Percentiles rank a stretch among this genome's conserved stretches.
Evolutionary conservation across 1,139 yeast species (phyloP).

Genomic region (Pichia sp.): DNA sequence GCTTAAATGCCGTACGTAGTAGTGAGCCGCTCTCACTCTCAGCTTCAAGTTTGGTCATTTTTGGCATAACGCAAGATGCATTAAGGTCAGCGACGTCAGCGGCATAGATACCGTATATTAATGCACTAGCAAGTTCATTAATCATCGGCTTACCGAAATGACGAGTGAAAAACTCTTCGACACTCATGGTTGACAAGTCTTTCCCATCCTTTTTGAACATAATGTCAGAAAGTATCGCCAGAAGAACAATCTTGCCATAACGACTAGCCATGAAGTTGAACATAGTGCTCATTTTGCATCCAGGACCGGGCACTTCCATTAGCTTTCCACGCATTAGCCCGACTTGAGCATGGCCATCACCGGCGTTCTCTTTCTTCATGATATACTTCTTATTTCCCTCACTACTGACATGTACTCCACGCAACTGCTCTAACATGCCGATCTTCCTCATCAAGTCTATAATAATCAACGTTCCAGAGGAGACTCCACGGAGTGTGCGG

Average conservation of each 20-base stretch:
- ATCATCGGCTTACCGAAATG: constrained; percentile 59
- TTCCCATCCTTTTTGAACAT: constrained; percentile 27
- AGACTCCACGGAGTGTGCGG: constrained; percentile 63
- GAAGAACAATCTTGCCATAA: constrained; percentile 28
- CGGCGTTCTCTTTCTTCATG: constrained; percentile 26
- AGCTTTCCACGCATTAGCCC: constrained; percentile 28
- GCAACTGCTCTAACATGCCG: constrained; percentile 36
- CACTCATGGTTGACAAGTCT: constrained; percentile 18
- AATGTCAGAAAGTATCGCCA: constrained; percentile 38
- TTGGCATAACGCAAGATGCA: constrained; percentile 49
- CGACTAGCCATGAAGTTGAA: constrained; percentile 39
- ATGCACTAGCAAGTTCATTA: constrained; percentile 67
- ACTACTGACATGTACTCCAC: constrained; percentile 42
- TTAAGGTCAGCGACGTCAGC: constrained; percentile 71
- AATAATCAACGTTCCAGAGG: constrained; percentile 56
- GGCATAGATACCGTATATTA: constrained; percentile 86
- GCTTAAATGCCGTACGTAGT: constrained; percentile 21
- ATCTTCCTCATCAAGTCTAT: constrained; percentile 49
- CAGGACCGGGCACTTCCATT: constrained; percentile 46
- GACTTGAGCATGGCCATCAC: constrained; percentile 17
- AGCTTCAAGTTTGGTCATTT: constrained; percentile 42
- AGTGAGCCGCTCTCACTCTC: constrained; percentile 62
- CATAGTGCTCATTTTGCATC: constrained; percentile 27
- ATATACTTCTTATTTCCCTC: constrained; percentile 59
- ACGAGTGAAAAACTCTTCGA: constrained; percentile 58